These are phyloP conservation scores for Gamarada debralockiae DNA, from an alignment of 495 filamentous ascomycete species.

Conservation along the genomic window DNA sequence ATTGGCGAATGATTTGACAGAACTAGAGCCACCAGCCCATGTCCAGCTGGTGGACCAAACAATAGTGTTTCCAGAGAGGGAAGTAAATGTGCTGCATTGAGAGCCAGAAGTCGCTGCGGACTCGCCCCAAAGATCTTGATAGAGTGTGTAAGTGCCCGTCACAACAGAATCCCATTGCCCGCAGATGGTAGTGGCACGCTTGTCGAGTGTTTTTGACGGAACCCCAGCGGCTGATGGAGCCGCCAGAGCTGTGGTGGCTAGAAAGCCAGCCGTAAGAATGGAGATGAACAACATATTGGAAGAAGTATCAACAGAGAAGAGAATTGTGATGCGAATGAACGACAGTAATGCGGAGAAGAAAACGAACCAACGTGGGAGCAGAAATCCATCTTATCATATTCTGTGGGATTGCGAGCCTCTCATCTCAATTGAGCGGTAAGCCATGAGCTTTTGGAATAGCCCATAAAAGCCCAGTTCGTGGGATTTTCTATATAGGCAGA, in stretches of 20 bases:
- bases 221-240: slow-evolving; percentile 28
- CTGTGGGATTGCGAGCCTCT: too few species aligned
- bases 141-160: slow-evolving; percentile 46
- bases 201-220: slow-evolving; percentile 26
- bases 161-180: slow-evolving; percentile 43
- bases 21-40: slow-evolving; percentile 46
- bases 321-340: too few species aligned
- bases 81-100: slow-evolving; percentile 55
- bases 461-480: too few species aligned
- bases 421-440: too few species aligned
- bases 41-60: slow-evolving; percentile 56
- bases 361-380: too few species aligned
- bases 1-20: slow-evolving; percentile 61
- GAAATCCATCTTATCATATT: too few species aligned
- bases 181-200: slow-evolving; percentile 42
- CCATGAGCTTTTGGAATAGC: too few species aligned
- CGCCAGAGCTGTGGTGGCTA: slow-evolving; percentile 34
- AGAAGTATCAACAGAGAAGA: neutral
- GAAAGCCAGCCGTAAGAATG: slow-evolving; percentile 13
- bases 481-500: too few species aligned
- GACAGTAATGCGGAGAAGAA: too few species aligned
- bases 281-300: slow-evolving; percentile 14
- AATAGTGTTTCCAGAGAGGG: slow-evolving; percentile 39
- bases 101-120: slow-evolving; percentile 45
- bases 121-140: slow-evolving; percentile 52